Evolutionary conservation across 108 stramenopile species (phyloP).

Genomic region (Cafeteria roenbergensis): DNA sequence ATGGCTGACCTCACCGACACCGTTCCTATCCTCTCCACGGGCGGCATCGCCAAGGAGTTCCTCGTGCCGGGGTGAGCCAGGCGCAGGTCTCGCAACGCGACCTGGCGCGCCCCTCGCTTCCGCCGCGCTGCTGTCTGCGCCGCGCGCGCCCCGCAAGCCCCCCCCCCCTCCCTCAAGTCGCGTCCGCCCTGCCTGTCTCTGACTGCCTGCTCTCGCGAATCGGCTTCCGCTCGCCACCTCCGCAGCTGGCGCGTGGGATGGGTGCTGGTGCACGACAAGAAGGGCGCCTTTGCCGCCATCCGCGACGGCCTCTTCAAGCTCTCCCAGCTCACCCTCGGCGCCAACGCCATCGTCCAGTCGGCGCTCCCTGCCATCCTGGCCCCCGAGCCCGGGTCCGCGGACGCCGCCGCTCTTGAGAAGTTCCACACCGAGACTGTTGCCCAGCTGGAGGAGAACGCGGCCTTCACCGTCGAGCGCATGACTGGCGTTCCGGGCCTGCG

Average conservation of each 20-base stretch:
- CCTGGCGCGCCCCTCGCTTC: too few species aligned
- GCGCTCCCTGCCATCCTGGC: slow-evolving; percentile 56
- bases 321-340: slow-evolving; percentile 65
- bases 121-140: too few species aligned
- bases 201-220: too few species aligned
- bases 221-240: neutral
- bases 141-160: slow-evolving; percentile 57
- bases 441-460: slow-evolving; percentile 51
- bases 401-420: slow-evolving; percentile 24
- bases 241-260: slow-evolving; percentile 4
- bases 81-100: too few species aligned
- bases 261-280: slow-evolving; percentile 28
- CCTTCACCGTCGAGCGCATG: slow-evolving; percentile 38
- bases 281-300: slow-evolving; percentile 50
- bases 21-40: slow-evolving; percentile 67
- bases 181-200: neutral
- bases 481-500: slow-evolving; percentile 49
- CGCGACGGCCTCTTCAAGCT: slow-evolving; percentile 56
- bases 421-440: slow-evolving; percentile 53
- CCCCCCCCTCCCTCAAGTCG: neutral
- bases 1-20: slow-evolving; percentile 50
- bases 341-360: slow-evolving; percentile 58
- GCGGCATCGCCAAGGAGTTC: slow-evolving; percentile 79
- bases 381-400: slow-evolving; percentile 27
- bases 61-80: slow-evolving; percentile 77